Evolutionary conservation across 2,329 filamentous ascomycete species (phyloP).

Genomic region (Hymenoscyphus occultus): DNA sequence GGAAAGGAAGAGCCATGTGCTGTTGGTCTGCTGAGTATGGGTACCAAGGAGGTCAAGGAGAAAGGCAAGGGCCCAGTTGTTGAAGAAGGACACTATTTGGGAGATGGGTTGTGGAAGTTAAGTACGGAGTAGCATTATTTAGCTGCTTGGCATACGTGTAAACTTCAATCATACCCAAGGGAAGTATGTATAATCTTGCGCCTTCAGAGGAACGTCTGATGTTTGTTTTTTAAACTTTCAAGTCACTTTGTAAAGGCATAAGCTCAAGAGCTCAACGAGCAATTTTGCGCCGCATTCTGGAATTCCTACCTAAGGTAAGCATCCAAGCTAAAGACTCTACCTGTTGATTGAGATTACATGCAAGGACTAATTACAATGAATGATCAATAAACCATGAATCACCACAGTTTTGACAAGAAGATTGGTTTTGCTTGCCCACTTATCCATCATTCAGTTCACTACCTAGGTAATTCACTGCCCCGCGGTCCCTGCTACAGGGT

Average conservation of each 20-base stretch:
- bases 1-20: constrained; percentile 91
- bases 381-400: too few relatives aligned
- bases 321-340: too few relatives aligned
- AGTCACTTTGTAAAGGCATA: background rate
- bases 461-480: background rate
- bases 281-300: too few relatives aligned
- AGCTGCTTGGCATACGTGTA: background rate
- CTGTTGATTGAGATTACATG: too few relatives aligned
- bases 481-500: background rate
- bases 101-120: constrained; percentile 82
- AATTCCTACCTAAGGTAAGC: too few relatives aligned
- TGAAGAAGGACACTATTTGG: constrained; percentile 89
- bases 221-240: background rate
- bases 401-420: too few relatives aligned
- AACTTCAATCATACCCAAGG: background rate
- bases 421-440: too few relatives aligned
- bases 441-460: too few relatives aligned
- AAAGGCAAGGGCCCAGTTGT: constrained; percentile 94
- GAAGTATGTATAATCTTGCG: background rate
- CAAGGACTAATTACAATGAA: too few relatives aligned
- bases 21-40: constrained; percentile 77
- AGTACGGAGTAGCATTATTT: constrained; percentile 29
- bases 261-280: too few relatives aligned
- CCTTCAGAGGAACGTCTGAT: background rate
- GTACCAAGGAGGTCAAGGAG: constrained; percentile 87